A percentile compares a stretch with the other conserved stretches of the same genome.
Evolutionary conservation across 805 yeast genomes (phyloP).

Genomic region (Saccharomyces mikatae): DNA sequence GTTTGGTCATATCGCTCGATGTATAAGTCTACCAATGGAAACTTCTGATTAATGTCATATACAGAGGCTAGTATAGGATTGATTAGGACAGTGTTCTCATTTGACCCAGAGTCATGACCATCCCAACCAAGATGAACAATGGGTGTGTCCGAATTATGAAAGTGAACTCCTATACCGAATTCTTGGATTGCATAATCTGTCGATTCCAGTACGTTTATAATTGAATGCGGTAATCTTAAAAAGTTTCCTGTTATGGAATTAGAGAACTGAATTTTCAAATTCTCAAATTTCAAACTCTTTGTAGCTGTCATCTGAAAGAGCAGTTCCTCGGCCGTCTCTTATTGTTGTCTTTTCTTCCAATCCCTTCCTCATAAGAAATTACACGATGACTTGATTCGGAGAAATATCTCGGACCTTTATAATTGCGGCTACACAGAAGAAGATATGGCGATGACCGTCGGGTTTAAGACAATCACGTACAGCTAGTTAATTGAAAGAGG

Average conservation of each 20-base stretch:
- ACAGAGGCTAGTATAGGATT: conserved; percentile 18
- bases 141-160: conserved; percentile 1
- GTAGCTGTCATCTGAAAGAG: background rate
- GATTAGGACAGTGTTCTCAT: conserved; percentile 15
- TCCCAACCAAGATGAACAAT: conserved; percentile 22
- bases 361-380: background rate
- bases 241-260: conserved; percentile 24
- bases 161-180: conserved; percentile 13
- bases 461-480: background rate
- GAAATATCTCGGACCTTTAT: background rate
- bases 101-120: conserved; percentile 18
- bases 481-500: background rate
- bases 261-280: conserved; percentile 7
- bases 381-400: background rate
- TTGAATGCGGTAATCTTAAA: conserved; percentile 20
- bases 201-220: conserved; percentile 15
- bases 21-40: conserved; percentile 5
- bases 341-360: background rate
- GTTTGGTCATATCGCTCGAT: conserved; percentile 11
- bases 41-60: background rate
- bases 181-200: conserved; percentile 20
- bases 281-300: conserved; percentile 8
- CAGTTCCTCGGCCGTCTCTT: background rate
- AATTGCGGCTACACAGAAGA: background rate
- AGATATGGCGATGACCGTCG: background rate